phyloP scores from a whole-genome alignment of 257 asterid species.

The Rauvolfia tetraphylla region DNA sequence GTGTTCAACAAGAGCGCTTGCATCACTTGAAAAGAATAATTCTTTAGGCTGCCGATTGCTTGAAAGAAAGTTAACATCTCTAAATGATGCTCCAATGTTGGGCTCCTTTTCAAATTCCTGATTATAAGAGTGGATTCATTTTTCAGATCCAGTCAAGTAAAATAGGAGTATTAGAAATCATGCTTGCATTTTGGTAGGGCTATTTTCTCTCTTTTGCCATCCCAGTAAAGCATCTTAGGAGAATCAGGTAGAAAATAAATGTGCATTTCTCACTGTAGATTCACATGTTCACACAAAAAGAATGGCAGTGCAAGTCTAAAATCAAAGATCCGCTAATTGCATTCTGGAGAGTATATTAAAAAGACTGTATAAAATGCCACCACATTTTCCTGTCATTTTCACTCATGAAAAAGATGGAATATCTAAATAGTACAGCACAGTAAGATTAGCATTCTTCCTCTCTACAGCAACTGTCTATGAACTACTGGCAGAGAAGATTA shows the following conservation, averaged over 20 bases:
- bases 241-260: background rate
- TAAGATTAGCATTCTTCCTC: background rate
- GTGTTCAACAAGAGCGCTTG: conserved; percentile 92
- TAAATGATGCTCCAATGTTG: conserved; percentile 50
- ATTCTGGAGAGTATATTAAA: background rate
- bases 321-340: background rate
- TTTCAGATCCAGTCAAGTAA: conserved; percentile 11
- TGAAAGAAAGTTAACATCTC: conserved; percentile 55
- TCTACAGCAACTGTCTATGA: background rate
- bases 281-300: background rate
- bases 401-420: background rate
- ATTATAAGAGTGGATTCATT: conserved; percentile 13
- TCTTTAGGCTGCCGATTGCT: conserved; percentile 70
- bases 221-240: background rate
- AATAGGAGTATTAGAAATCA: background rate
- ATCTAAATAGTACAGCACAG: background rate
- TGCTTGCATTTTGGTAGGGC: background rate
- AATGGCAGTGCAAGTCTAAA: background rate
- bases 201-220: background rate
- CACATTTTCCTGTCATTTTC: background rate
- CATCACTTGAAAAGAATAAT: conserved; percentile 81
- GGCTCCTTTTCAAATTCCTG: conserved; percentile 66
- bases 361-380: background rate
- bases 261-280: too few species aligned
- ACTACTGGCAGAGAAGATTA: background rate